Conservation (phyloP, 129 eudicot species). For the Lactuca sativa region DNA sequence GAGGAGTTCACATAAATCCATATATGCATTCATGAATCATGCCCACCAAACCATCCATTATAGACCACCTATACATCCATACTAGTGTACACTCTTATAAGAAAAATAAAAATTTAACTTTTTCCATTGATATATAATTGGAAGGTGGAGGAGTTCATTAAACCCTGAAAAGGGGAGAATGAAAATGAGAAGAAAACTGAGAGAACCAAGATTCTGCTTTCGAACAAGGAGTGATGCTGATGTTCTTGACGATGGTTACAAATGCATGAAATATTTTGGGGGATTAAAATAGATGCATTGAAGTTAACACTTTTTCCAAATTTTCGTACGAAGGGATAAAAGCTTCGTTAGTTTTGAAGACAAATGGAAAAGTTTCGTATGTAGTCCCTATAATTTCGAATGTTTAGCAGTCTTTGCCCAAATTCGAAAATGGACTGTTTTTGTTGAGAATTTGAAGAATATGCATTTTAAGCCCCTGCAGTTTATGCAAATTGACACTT, state of each 20-base stretch:
- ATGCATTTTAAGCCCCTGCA: too few species aligned
- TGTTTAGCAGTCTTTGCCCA: too few species aligned
- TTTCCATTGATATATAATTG: conserved; percentile 16
- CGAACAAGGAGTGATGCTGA: conserved; percentile 95
- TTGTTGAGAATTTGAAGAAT: too few species aligned
- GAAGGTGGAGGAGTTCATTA: conserved; percentile 83
- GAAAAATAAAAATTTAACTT: conserved; percentile 12
- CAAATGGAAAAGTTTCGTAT: too few species aligned
- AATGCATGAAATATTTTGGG: conserved; percentile 94
- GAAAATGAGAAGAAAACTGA: conserved; percentile 82
- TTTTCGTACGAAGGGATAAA: too few species aligned
- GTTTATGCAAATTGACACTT: too few species aligned
- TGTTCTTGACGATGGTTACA: conserved; percentile 97
- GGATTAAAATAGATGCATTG: too few species aligned
- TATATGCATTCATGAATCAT: conserved; percentile 11
- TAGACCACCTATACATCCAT: background rate
- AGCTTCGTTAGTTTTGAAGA: too few species aligned
- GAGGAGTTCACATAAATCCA: conserved; percentile 36
- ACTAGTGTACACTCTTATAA: background rate
- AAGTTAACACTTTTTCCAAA: too few species aligned
- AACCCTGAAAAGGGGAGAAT: conserved; percentile 58
- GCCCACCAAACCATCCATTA: conserved; percentile 22
- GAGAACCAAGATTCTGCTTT: conserved; percentile 96
- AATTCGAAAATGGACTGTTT: too few species aligned
- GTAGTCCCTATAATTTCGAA: too few species aligned